Evolutionary conservation across 75 land plant species (phyloP), one percentile per base, ranked within the genome.

Genomic region (Larix kaempferi): DNA sequence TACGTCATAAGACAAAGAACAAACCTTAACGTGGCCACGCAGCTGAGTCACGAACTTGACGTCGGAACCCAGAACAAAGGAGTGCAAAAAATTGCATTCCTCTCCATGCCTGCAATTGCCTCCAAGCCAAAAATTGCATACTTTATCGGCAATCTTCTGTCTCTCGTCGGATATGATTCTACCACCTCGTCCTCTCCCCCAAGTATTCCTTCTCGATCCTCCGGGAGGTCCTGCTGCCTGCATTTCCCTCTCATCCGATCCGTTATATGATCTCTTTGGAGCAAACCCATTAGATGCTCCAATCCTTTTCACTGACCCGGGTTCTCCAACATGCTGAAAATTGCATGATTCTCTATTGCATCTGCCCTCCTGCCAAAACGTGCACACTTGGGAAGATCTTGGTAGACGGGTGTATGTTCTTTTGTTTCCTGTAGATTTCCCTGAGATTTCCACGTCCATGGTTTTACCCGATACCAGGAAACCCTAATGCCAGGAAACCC

Each of bases 11-110:
- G 12, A 12, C 25, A 62, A 54, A 54, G 26, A 56, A 17, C 41
- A 23, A 21, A 94, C 99, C 96, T 98, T 90, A 27, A 84, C 92
- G 61, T 98, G 99, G 37, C 99, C 98, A 19, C 78, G 80, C 14
- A 98, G 94, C 49, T 81, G 88, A 1, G 92, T 93, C 83, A 95
- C 57, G 58, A 88, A 77, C 35, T 85, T 77, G 61, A 95, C 81
- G 11, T 86, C 79, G 2, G 90, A 90, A 15, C 94, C 88, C 8
- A 85, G 37, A 55, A 76, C 80, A 88, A 91, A 90, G 11, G 92
- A 81, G 80, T 98, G 99, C 76, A 98, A 78, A 62, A 59, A 98
- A 49, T 77, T 85, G 80, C 99, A 98, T 22, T 80, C 80, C 10
- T 93, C 91, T 12, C 98, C 98, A 75, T 78, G 88, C 22, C 23